phyloP scores from a whole-genome alignment of 371 early-diverging fungal genomes.

The Mortierella sp. region DNA sequence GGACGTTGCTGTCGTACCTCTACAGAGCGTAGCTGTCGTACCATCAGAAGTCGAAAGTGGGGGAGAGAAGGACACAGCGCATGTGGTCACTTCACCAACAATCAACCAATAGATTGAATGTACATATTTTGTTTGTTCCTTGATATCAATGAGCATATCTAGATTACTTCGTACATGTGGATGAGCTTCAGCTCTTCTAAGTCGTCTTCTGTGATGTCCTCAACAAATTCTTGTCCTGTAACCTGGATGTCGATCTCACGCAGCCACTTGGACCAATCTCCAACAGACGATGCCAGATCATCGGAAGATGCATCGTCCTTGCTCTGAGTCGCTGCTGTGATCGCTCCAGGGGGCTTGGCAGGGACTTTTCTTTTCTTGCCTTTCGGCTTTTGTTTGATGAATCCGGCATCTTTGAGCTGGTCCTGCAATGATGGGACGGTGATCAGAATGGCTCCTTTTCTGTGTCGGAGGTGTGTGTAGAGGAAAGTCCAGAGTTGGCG shows the following conservation, averaged over 20 bases:
- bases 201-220: conserved; percentile 56
- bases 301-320: background rate
- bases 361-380: conserved; percentile 49
- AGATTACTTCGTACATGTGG: conserved; percentile 70
- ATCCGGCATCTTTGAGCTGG: conserved; percentile 64
- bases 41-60: too few species aligned
- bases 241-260: conserved; percentile 42
- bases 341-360: conserved; percentile 46
- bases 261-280: conserved; percentile 45
- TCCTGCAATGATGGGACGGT: conserved; percentile 71
- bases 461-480: conserved; percentile 59
- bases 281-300: conserved; percentile 36
- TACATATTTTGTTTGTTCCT: background rate
- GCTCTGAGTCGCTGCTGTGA: conserved; percentile 8
- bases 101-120: background rate
- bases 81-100: background rate
- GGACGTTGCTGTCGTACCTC: too few species aligned
- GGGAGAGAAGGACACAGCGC: too few species aligned
- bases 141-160: conserved; percentile 2
- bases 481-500: conserved; percentile 71
- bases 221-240: conserved; percentile 50
- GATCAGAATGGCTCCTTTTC: conserved; percentile 61
- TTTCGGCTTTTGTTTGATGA: conserved; percentile 29
- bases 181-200: conserved; percentile 70
- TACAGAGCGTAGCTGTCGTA: too few species aligned